These are phyloP conservation scores for Diaporthe humulicola DNA, from an alignment of 2,329 filamentous ascomycete genomes.

Conservation along the genomic window DNA sequence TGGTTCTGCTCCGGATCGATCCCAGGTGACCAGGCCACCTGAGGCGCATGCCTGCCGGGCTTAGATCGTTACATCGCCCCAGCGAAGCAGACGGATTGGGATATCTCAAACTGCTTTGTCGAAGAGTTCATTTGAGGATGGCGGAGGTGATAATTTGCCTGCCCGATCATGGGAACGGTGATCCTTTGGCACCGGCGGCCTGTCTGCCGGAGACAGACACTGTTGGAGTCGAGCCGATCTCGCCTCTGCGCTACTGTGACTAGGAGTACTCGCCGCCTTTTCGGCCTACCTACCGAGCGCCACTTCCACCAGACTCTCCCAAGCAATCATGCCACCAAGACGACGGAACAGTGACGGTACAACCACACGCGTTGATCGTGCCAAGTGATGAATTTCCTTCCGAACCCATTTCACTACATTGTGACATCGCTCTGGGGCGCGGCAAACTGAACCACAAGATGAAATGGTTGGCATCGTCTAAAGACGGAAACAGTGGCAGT, in stretches of 20 bases:
- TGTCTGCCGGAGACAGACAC: slow-evolving; percentile 16
- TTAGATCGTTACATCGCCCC: slow-evolving; percentile 24
- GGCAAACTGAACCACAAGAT: slow-evolving; percentile 3
- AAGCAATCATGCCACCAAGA: slow-evolving; percentile 22
- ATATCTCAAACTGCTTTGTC: background rate
- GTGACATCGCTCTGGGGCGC: background rate
- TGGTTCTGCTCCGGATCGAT: background rate
- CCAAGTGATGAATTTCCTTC: background rate
- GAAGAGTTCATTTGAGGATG: slow-evolving; percentile 5
- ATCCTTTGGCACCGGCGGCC: slow-evolving; percentile 22
- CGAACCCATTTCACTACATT: background rate
- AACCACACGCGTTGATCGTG: background rate
- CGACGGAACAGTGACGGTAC: slow-evolving; percentile 29
- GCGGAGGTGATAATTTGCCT: slow-evolving; percentile 18
- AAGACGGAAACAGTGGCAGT: slow-evolving; percentile 36
- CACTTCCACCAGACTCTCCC: slow-evolving; percentile 2
- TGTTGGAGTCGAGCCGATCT: slow-evolving; percentile 31
- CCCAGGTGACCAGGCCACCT: slow-evolving; percentile 22
- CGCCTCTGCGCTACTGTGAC: slow-evolving; percentile 23
- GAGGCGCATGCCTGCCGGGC: slow-evolving; percentile 33
- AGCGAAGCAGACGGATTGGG: slow-evolving; percentile 2
- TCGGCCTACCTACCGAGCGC: slow-evolving; percentile 19
- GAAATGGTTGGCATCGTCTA: background rate
- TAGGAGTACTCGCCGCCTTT: slow-evolving; percentile 21
- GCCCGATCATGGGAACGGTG: slow-evolving; percentile 15